phyloP scores from a whole-genome alignment of 2,329 filamentous ascomycete species.

The Alternaria brassicae region DNA sequence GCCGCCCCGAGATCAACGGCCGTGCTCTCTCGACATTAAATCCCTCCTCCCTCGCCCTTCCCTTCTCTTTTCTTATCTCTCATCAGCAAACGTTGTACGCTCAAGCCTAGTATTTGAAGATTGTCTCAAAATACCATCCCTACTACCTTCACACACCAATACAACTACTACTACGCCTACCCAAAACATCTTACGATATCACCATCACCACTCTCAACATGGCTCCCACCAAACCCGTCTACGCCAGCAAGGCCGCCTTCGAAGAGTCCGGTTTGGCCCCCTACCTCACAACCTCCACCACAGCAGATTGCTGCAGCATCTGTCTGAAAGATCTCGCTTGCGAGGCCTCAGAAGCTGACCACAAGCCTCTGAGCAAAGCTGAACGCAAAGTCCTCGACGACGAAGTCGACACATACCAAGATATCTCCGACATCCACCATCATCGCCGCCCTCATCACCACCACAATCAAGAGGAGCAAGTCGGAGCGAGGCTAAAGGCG shows the following conservation, averaged over 20 bases:
- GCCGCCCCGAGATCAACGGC: background rate
- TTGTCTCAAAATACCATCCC: background rate
- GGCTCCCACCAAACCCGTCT: background rate
- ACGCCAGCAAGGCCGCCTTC: background rate
- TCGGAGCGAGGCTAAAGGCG: background rate
- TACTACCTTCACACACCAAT: background rate
- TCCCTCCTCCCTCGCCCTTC: background rate
- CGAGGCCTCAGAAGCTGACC: background rate
- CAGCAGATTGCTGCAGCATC: constrained; percentile 1
- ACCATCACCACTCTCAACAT: background rate
- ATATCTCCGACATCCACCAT: background rate
- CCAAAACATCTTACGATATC: background rate
- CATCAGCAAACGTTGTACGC: background rate
- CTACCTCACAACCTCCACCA: background rate
- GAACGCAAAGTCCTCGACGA: background rate
- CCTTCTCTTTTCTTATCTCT: background rate
- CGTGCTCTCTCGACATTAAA: background rate
- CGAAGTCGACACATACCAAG: background rate
- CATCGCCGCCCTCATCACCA: background rate
- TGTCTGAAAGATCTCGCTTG: constrained; percentile 5
- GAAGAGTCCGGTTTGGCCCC: background rate
- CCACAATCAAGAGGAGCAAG: background rate
- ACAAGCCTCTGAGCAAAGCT: background rate
- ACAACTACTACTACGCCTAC: background rate
- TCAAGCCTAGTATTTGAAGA: background rate